Evolutionary conservation across 148 eudicot genomes (phyloP), one percentile per base, ranked within the genome.

Genomic region (Heliamphora exappendiculata): DNA sequence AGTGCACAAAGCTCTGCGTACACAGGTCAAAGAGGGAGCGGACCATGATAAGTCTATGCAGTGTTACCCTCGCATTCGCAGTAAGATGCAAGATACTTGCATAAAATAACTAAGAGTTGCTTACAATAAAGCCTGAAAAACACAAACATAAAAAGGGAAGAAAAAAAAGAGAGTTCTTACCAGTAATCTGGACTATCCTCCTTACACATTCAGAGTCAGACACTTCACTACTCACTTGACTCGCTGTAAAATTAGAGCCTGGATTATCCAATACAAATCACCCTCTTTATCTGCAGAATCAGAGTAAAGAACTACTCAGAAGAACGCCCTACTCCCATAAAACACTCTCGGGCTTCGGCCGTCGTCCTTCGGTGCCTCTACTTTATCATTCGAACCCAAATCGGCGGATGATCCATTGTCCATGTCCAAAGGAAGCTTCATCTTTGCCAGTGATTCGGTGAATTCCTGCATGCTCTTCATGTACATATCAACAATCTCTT

Each of bases 391-490:
- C 0, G 78, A 67, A 11, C 22, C 72, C 0, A 63, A 41, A 41
- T 59, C 58, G 8, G 24, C 59, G 7, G 76, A 69, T 31, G 62
- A 14, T 26, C 10, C 49, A 4, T 10, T 74, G 8, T 74, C 72
- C 6, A 37, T 19, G 65, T 70, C 76, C 72, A 75, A 22, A 14
- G 81, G 81, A 14, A 82, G 76, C 59, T 82, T 78, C 84, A 78
- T 78, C 62, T 74, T 82, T 50, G 79, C 81, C 76, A 82, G 41
- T 29, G 84, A 73, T 44, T 82, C 76, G 1, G 81, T 82, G 81
- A 82, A 82, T 28, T 82, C 73, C 73, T 82, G 81, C 84, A 82
- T 82, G 74, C 84, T 82, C 64, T 78, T 82, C 84, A 78, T 78
- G 67, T 82, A 82, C 81, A 82, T 75, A 17, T 75, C 84, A 11